Evolutionary conservation across 345 rosid species (phyloP).

Genomic region (Citrus unshiu): DNA sequence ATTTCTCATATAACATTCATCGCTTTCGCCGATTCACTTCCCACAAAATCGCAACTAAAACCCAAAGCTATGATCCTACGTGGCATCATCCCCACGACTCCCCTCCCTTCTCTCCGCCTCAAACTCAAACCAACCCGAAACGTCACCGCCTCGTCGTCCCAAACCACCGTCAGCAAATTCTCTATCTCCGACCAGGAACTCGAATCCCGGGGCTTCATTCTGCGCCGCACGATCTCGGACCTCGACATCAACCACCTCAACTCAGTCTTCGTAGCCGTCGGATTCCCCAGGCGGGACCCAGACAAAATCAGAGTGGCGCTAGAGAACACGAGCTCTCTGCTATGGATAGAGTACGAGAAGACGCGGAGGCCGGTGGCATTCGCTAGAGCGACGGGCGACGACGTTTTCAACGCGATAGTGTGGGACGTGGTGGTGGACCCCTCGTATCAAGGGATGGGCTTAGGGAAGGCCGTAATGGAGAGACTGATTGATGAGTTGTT

Average conservation of each 20-base stretch:
- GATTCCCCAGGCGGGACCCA: conserved; percentile 85
- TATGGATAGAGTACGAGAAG: conserved; percentile 66
- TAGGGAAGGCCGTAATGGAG: conserved; percentile 90
- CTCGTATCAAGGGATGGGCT: conserved; percentile 72
- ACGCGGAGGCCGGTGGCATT: conserved; percentile 76
- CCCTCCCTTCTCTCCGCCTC: conserved; percentile 35
- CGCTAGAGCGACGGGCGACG: conserved; percentile 87
- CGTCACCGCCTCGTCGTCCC: conserved; percentile 12
- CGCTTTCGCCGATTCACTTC: not conserved
- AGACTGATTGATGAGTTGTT: conserved; percentile 59
- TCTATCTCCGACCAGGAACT: conserved; percentile 67
- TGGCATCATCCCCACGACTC: conserved; percentile 42
- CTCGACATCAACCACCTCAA: conserved; percentile 77
- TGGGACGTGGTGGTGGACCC: conserved; percentile 99
- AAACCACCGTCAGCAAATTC: conserved; percentile 26
- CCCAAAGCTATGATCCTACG: conserved; percentile 43
- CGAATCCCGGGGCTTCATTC: conserved; percentile 61
- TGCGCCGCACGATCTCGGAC: conserved; percentile 54
- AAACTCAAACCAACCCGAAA: conserved; percentile 18
- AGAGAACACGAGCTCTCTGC: conserved; percentile 62
- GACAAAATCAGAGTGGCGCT: conserved; percentile 64
- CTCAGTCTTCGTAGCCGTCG: conserved; percentile 75
- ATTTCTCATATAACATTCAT: not conserved
- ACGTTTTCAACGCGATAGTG: conserved; percentile 87
- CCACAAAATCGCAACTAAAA: not conserved